These are phyloP conservation scores for Alternaria brassicicola DNA, from an alignment of 2,329 filamentous ascomycete genomes.

Conservation along the genomic window DNA sequence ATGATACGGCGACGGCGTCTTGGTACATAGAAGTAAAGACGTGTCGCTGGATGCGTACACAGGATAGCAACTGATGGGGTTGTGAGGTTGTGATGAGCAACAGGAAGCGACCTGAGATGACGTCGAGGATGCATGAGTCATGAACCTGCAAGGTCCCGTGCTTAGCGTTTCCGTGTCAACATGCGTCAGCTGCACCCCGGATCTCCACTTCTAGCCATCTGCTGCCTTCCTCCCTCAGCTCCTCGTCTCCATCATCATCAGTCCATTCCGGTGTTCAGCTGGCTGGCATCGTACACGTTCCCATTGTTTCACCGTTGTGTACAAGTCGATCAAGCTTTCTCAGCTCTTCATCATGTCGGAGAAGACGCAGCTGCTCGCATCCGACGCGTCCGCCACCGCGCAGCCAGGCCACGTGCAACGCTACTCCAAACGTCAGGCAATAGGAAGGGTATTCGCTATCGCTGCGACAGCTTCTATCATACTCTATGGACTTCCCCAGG, in stretches of 20 bases:
- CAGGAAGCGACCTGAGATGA: neutral
- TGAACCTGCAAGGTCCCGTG: constrained; percentile 21
- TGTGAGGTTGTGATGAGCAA: neutral
- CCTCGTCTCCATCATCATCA: constrained; percentile 14
- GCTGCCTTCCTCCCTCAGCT: constrained; percentile 5
- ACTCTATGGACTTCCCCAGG: constrained; percentile 27
- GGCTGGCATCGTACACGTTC: constrained; percentile 23
- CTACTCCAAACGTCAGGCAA: constrained; percentile 14
- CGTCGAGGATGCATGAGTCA: constrained; percentile 5
- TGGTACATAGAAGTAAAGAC: fast-evolving
- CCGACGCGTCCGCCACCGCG: constrained; percentile 13
- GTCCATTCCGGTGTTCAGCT: constrained; percentile 25
- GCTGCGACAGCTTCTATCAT: constrained; percentile 26
- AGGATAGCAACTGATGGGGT: neutral
- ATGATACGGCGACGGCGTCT: neutral
- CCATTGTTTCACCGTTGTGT: neutral
- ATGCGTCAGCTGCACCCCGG: constrained; percentile 26
- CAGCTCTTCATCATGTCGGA: constrained; percentile 25
- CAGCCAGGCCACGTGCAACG: constrained; percentile 21
- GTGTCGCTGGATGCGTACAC: neutral
- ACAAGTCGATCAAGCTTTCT: neutral
- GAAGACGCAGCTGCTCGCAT: constrained; percentile 29
- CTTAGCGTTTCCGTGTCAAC: constrained; percentile 22
- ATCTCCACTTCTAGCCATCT: constrained; percentile 28
- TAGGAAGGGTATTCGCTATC: constrained; percentile 24